A percentile compares a stretch with the other conserved stretches of the same genome.
phyloP scores from a whole-genome alignment of 306 rosid genomes.

The Malus sieversii region DNA sequence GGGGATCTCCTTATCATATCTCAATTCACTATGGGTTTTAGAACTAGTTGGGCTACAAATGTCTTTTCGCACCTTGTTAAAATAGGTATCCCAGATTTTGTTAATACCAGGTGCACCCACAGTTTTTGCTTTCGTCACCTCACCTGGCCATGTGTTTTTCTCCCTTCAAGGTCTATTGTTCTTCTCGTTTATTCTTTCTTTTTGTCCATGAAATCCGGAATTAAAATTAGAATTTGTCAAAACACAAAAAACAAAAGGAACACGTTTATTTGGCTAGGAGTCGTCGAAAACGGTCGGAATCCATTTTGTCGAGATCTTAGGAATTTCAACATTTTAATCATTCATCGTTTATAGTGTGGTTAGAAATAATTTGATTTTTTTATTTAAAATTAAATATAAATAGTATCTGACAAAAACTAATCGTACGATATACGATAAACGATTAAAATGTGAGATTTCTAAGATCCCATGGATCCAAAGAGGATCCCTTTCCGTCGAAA shows the following conservation, averaged over 20 bases:
- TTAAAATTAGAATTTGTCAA: neutral
- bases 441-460: no score
- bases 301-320: no score
- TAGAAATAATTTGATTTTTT: no score
- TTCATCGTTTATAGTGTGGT: no score
- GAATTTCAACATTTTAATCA: no score
- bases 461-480: no score
- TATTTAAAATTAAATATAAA: no score
- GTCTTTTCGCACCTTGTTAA: neutral
- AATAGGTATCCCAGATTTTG: neutral
- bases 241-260: no score
- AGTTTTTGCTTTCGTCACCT: neutral
- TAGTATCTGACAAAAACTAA: no score
- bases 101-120: neutral
- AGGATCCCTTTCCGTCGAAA: neutral
- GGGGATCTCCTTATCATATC: fast-evolving
- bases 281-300: neutral
- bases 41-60: neutral
- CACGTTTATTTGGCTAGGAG: neutral
- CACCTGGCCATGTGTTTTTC: neutral
- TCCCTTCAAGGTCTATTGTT: neutral
- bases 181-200: no score
- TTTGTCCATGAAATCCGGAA: neutral
- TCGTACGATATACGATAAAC: no score
- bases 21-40: neutral